These are phyloP conservation scores for Trichosporon coremiiforme DNA, from an alignment of 1,284 basidiomycete genomes.

Conservation along the genomic window DNA sequence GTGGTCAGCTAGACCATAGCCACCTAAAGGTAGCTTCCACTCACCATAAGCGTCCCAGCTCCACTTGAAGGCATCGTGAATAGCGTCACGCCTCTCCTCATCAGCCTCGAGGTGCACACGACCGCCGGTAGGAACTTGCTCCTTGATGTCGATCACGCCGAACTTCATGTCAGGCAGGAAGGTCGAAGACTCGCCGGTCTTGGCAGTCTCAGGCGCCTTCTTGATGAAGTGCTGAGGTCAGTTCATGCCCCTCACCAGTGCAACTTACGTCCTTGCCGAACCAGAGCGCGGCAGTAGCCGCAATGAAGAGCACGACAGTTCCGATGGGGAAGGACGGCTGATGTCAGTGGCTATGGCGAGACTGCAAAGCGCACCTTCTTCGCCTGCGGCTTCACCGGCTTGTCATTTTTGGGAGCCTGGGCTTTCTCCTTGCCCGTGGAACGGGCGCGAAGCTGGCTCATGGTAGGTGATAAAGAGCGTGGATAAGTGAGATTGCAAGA, in stretches of 20 bases:
- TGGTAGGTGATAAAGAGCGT: background rate
- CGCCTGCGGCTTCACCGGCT: background rate
- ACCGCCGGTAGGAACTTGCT: conserved; percentile 6
- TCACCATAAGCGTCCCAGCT: conserved; percentile 77
- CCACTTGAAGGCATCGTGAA: conserved; percentile 79
- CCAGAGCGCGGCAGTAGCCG: background rate
- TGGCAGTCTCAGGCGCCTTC: background rate
- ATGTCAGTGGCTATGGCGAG: background rate
- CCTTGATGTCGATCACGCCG: conserved; percentile 1
- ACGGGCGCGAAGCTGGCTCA: conserved; percentile 16
- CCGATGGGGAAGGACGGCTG: conserved; percentile 2
- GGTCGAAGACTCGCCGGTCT: background rate
- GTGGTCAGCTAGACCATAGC: conserved; percentile 10
- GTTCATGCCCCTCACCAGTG: background rate
- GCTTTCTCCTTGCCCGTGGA: conserved; percentile 7
- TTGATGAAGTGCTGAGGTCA: background rate
- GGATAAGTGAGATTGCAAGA: background rate
- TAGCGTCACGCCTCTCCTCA: conserved; percentile 65
- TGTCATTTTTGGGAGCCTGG: background rate
- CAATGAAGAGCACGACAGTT: background rate
- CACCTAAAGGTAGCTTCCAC: background rate
- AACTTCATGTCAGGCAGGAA: conserved; percentile 15
- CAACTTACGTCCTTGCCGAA: conserved; percentile 8
- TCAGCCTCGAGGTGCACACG: conserved; percentile 60
- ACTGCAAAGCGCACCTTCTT: background rate